These are phyloP conservation scores for Cadophora sp. DNA, from an alignment of 2,329 filamentous ascomycete species.

Conservation along the genomic window DNA sequence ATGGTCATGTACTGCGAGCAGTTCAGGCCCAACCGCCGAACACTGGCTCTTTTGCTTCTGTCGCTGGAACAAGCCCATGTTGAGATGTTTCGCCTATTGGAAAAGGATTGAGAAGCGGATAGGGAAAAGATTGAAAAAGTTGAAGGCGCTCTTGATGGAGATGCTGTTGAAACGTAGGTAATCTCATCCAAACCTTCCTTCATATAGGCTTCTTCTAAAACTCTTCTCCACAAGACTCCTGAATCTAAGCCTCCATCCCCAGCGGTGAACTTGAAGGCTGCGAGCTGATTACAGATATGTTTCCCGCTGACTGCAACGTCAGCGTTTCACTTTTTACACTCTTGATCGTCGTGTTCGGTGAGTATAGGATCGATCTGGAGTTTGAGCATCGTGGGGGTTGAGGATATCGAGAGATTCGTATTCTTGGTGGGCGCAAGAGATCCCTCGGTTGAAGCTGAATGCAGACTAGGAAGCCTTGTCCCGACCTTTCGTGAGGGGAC, in stretches of 20 bases:
- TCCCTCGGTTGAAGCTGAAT: conserved; percentile 1
- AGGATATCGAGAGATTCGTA: background rate
- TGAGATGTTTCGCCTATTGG: background rate
- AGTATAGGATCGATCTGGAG: background rate
- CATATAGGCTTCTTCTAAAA: background rate
- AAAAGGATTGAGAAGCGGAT: background rate
- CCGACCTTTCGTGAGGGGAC: background rate
- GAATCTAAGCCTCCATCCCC: background rate
- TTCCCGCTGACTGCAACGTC: conserved; percentile 13
- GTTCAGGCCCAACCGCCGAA: conserved; percentile 4
- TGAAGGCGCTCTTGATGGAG: background rate
- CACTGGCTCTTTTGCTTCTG: background rate
- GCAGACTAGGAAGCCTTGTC: conserved; percentile 9
- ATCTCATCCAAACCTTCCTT: background rate
- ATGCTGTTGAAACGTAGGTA: background rate
- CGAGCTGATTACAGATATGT: conserved; percentile 4
- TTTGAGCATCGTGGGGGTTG: conserved; percentile 5
- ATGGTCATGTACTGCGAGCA: background rate
- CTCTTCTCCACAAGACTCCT: background rate
- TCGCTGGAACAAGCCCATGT: conserved; percentile 1
- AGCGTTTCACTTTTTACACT: background rate
- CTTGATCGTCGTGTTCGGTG: background rate
- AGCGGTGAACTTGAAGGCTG: background rate
- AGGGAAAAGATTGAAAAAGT: background rate
- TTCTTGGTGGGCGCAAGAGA: conserved; percentile 3